Percentiles rank a stretch among this genome's conserved stretches.
These are phyloP conservation scores for Aspergillus hancockii DNA, from an alignment of 495 filamentous ascomycete species.

Conservation along the genomic window DNA sequence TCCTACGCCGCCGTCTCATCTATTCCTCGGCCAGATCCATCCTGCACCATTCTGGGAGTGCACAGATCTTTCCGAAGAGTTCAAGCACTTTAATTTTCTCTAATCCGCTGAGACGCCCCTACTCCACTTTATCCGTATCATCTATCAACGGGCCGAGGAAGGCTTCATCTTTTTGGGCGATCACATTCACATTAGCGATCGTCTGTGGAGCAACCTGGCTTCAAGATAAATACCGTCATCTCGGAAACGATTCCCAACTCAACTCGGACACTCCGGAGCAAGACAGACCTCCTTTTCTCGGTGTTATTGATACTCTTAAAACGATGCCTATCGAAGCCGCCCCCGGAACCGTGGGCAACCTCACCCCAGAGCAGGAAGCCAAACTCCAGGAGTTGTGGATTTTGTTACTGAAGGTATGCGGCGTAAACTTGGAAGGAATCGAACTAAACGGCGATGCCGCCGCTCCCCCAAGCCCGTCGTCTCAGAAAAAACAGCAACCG, in stretches of 20 bases:
- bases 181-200: conserved; percentile 35
- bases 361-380: conserved; percentile 84
- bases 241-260: conserved; percentile 13
- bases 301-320: conserved; percentile 43
- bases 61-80: conserved; percentile 25
- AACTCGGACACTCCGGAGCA: conserved; percentile 10
- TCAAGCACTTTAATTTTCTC: conserved; percentile 22
- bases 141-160: conserved; percentile 33
- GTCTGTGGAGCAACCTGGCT: conserved; percentile 40
- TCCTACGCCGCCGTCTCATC: conserved; percentile 34
- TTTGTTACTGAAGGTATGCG: conserved; percentile 75
- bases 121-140: conserved; percentile 29
- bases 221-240: conserved; percentile 33
- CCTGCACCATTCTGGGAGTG: conserved; percentile 17
- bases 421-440: conserved; percentile 49
- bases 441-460: conserved; percentile 26
- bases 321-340: conserved; percentile 47
- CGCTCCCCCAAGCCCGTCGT: conserved; percentile 22
- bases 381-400: conserved; percentile 89
- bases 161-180: conserved; percentile 42
- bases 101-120: conserved; percentile 24
- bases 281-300: conserved; percentile 34
- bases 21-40: conserved; percentile 36
- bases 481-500: conserved; percentile 69
- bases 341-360: conserved; percentile 80